phyloP scores from a whole-genome alignment of 2,329 filamentous ascomycete genomes.

The Pleoardoris graminearum region DNA sequence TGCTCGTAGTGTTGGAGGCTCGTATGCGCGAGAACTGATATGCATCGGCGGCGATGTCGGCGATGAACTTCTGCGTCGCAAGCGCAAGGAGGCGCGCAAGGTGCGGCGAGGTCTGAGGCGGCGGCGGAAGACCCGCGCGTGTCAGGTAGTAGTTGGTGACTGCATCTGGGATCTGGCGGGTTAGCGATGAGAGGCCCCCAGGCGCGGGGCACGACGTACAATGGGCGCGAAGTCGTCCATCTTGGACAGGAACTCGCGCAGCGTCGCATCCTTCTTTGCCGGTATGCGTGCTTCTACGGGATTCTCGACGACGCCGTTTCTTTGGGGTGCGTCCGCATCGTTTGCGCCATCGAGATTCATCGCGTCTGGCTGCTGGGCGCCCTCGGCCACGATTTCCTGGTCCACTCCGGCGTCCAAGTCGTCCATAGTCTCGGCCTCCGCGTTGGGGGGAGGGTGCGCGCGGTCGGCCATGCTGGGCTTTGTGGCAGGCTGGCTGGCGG shows the following conservation, averaged over 20 bases:
- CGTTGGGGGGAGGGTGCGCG: conserved; percentile 32
- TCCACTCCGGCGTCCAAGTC: conserved; percentile 48
- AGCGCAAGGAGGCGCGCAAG: conserved; percentile 92
- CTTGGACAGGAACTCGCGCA: conserved; percentile 90
- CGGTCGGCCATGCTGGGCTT: conserved; percentile 38
- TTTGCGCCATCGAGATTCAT: conserved; percentile 50
- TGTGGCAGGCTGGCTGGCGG: neutral
- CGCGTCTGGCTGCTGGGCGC: conserved; percentile 42
- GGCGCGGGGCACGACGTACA: conserved; percentile 57
- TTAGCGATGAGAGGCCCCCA: conserved; percentile 18
- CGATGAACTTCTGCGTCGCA: conserved; percentile 98
- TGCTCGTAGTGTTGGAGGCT: conserved; percentile 85
- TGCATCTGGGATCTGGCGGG: conserved; percentile 85
- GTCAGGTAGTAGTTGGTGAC: conserved; percentile 99
- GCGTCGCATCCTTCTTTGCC: conserved; percentile 85
- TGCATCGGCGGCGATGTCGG: conserved; percentile 93
- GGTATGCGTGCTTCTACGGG: conserved; percentile 66
- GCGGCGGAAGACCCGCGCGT: conserved; percentile 88
- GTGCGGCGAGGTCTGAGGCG: conserved; percentile 85
- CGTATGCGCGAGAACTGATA: conserved; percentile 98
- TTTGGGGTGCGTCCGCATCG: conserved; percentile 36
- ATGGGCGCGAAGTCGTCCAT: conserved; percentile 99
- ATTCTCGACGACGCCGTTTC: conserved; percentile 46
- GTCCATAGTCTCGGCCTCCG: conserved; percentile 39
- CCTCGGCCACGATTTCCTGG: conserved; percentile 46